Conservation (phyloP, 2,329 filamentous ascomycete genomes). For the Fusarium sp. region DNA sequence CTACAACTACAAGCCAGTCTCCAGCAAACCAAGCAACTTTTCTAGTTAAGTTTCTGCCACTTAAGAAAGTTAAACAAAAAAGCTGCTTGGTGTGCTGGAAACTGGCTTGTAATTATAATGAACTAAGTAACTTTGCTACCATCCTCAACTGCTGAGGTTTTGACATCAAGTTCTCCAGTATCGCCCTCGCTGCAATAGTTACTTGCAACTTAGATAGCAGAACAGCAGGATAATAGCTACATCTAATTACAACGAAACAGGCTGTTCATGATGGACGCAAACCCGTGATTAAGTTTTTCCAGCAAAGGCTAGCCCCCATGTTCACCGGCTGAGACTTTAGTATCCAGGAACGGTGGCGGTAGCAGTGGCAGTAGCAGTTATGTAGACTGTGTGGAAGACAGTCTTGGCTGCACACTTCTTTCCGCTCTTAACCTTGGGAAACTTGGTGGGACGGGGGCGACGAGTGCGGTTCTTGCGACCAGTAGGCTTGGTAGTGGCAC, state of each 20-base stretch:
- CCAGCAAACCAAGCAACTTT: neutral
- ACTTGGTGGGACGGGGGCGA: slow-evolving; percentile 23
- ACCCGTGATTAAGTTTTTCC: fast-evolving
- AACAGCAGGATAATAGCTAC: neutral
- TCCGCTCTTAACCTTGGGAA: slow-evolving; percentile 3
- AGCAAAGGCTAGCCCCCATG: neutral
- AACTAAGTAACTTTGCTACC: neutral
- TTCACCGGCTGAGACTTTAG: neutral
- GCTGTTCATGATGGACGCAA: neutral
- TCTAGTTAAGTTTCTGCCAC: neutral
- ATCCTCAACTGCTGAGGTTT: neutral
- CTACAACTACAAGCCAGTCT: neutral
- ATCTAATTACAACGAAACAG: neutral
- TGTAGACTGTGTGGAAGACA: slow-evolving; percentile 42
- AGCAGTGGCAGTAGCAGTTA: slow-evolving; percentile 40
- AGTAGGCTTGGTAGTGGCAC: slow-evolving; percentile 20
- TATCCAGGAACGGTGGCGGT: slow-evolving; percentile 4
- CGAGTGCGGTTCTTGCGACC: slow-evolving; percentile 27
- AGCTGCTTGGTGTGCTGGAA: neutral
- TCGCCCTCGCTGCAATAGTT: neutral
- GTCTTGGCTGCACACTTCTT: slow-evolving; percentile 34
- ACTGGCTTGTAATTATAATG: neutral
- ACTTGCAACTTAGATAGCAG: neutral
- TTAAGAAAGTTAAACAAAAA: neutral
- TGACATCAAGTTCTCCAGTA: neutral